Conservation (phyloP, 2,329 filamentous ascomycete genomes). For the Dendryphion nanum region DNA sequence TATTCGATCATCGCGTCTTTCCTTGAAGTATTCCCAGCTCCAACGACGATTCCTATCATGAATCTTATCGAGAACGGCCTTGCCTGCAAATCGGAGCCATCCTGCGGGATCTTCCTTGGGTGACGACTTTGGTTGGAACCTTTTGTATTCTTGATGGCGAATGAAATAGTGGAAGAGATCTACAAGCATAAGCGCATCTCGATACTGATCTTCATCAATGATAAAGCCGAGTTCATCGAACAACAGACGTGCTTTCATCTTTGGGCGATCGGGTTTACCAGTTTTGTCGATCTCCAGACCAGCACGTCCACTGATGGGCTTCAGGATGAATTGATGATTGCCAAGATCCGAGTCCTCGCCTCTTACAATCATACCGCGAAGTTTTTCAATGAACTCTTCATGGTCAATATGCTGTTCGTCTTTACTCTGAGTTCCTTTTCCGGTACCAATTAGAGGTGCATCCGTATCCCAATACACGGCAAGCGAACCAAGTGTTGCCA, state of each 20-base stretch:
- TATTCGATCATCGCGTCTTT: slow-evolving; percentile 84
- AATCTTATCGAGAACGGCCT: slow-evolving; percentile 88
- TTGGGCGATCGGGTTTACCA: slow-evolving; percentile 72
- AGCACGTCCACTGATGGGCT: slow-evolving; percentile 91
- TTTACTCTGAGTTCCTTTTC: slow-evolving; percentile 66
- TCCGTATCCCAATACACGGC: slow-evolving; percentile 99
- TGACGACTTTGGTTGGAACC: slow-evolving; percentile 77
- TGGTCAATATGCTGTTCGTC: slow-evolving; percentile 64
- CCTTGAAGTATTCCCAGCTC: slow-evolving; percentile 95
- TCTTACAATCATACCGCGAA: slow-evolving; percentile 77
- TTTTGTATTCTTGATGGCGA: slow-evolving; percentile 95
- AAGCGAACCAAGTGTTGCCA: slow-evolving; percentile 84
- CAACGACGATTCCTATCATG: slow-evolving; percentile 89
- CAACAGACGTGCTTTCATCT: slow-evolving; percentile 84
- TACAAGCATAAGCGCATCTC: slow-evolving; percentile 95
- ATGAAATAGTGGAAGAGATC: slow-evolving; percentile 99
- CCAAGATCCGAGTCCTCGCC: slow-evolving; percentile 57
- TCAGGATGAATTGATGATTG: slow-evolving; percentile 88
- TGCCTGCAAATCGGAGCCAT: slow-evolving; percentile 88
- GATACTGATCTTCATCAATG: slow-evolving; percentile 96
- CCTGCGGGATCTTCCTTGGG: slow-evolving; percentile 89
- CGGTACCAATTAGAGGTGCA: slow-evolving; percentile 75
- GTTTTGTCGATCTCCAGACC: slow-evolving; percentile 96
- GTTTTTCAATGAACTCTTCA: slow-evolving; percentile 71
- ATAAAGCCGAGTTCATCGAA: slow-evolving; percentile 98